Base-by-base conservation (phyloP, 441 rosid species). In the Pelargonium exstipulatum region DNA sequence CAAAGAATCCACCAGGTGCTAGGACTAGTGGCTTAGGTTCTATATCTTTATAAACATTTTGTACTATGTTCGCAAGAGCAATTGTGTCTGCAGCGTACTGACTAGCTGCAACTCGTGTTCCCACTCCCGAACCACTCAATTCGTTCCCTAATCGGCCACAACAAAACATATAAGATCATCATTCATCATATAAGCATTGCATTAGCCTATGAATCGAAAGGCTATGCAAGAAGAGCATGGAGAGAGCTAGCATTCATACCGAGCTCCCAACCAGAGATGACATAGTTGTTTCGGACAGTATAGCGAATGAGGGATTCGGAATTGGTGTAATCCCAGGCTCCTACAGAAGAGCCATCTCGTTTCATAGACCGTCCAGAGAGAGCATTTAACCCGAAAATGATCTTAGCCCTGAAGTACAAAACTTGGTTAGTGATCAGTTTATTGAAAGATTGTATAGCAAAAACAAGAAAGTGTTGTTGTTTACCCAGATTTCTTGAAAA, bases 1-100 rank as follows among this genome's bases (percentile, higher is more conserved):
- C 95, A 71, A 76, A 92, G 83, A 95, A 92, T 71, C 99, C 99
- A 72, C 95, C 97, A 0, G 99, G 99, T 13, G 93, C 88, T 79
- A 90, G 79, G 68, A 87, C 70, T 22, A 92, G 71, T 0, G 99
- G 97, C 82, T 86, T 88, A 4, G 79, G 64, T 51, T 81, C 80
- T 12, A 74, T 69, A 40, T 70, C 80, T 53, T 53, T 74, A 69
- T 92, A 95, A 57, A 80, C 86, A 0, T 75, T 73, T 55, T 80
- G 78, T 69, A 92, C 86, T 51, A 85, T 62, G 51, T 84, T 77
- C 51, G 73, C 68, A 24, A 92, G 77, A 73, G 87, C 76, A 48
- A 81, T 79, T 26, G 92, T 89, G 68, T 95, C 98, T 2, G 68
- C 68, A 65, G 90, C 93, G 68, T 95, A 95, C 78, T 88, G 97